A percentile compares a stretch with the other conserved stretches of the same genome.
These are phyloP conservation scores for Phytophthora sp. DNA, from an alignment of 352 stramenopile genomes.

Conservation along the genomic window DNA sequence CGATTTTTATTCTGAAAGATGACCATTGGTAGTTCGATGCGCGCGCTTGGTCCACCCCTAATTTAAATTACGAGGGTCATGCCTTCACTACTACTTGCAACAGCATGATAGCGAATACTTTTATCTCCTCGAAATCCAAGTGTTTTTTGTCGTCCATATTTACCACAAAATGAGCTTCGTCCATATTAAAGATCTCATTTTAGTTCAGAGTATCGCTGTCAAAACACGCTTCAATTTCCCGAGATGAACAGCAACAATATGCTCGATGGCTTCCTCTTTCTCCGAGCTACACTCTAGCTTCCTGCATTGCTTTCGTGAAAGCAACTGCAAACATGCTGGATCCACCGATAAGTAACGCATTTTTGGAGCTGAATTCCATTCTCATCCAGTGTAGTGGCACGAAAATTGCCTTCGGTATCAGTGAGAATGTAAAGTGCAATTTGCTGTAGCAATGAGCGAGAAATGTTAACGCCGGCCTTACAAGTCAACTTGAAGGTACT, in stretches of 20 bases:
- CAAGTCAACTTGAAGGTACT: too few relatives aligned
- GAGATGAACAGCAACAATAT: not conserved
- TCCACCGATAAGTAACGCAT: not conserved
- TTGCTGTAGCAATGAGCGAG: not conserved
- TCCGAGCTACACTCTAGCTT: not conserved
- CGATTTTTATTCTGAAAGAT: not conserved
- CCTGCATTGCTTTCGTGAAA: not conserved
- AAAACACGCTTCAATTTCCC: not conserved
- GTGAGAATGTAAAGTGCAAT: not conserved
- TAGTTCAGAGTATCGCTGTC: not conserved
- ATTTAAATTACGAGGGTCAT: not conserved
- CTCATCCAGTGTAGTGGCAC: not conserved
- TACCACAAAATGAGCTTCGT: conserved; percentile 1
- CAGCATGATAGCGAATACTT: not conserved
- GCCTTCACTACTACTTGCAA: not conserved
- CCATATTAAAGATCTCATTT: conserved; percentile 1
- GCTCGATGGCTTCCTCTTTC: not conserved
- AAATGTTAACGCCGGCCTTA: not conserved
- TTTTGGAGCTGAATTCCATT: not conserved
- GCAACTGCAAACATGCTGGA: not conserved
- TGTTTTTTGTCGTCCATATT: conserved; percentile 2
- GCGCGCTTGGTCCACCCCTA: not conserved
- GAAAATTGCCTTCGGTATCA: not conserved
- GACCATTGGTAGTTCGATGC: not conserved
- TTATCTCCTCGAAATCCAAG: conserved; percentile 1